These are phyloP conservation scores for Aspergillus phoenicis DNA, from an alignment of 2,329 filamentous ascomycete species.

Conservation along the genomic window DNA sequence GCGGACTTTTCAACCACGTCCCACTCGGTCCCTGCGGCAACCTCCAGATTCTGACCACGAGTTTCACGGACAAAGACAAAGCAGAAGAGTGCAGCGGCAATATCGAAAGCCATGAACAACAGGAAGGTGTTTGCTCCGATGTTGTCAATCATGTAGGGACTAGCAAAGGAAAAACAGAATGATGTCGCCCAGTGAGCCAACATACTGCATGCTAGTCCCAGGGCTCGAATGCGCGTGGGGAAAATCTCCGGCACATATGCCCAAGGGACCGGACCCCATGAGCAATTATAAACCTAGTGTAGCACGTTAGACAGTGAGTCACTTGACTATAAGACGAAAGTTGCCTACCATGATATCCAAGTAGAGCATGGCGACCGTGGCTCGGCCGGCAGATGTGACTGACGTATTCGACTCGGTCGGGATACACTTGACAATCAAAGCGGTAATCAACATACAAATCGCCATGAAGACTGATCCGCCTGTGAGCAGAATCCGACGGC, in stretches of 20 bases:
- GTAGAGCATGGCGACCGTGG: slow-evolving; percentile 54
- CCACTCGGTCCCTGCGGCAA: not conserved
- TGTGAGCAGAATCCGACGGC: slow-evolving; percentile 53
- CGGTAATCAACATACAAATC: slow-evolving; percentile 55
- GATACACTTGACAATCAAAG: slow-evolving; percentile 48
- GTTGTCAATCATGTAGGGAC: slow-evolving; percentile 44
- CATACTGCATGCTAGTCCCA: slow-evolving; percentile 42
- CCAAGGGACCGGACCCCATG: slow-evolving; percentile 41
- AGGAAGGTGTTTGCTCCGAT: slow-evolving; percentile 45
- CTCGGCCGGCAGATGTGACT: slow-evolving; percentile 40
- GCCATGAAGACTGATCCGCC: slow-evolving; percentile 54
- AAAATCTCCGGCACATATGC: slow-evolving; percentile 43
- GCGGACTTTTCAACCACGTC: not conserved
- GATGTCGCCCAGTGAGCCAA: slow-evolving; percentile 46
- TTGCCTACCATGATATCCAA: slow-evolving; percentile 31
- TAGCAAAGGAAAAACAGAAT: slow-evolving; percentile 47
- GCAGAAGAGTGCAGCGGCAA: slow-evolving; percentile 36
- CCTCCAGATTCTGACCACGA: slow-evolving; percentile 42
- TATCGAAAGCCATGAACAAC: slow-evolving; percentile 44
- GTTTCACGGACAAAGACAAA: slow-evolving; percentile 46
- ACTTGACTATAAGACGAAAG: not conserved
- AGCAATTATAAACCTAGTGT: not conserved
- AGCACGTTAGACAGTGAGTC: not conserved
- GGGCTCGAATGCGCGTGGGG: slow-evolving; percentile 42
- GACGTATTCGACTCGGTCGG: slow-evolving; percentile 41